Evolutionary conservation across 2,329 filamentous ascomycete species (phyloP).

Genomic region (Podosphaera aphanis): DNA sequence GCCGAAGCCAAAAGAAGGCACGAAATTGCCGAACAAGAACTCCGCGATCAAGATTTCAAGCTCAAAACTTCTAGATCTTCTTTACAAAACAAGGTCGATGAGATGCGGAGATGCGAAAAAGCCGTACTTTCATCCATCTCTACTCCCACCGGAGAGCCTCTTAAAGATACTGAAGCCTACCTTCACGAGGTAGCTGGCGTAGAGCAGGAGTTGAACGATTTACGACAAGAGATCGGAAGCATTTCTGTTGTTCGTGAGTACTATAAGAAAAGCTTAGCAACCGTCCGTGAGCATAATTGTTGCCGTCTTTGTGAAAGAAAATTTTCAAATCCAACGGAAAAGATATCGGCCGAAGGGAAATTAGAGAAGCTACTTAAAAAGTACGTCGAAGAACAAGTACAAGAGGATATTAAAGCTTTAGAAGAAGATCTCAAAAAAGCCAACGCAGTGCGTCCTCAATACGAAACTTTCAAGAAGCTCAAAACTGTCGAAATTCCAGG

Average conservation of each 20-base stretch:
- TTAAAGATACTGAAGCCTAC: slow-evolving; percentile 29
- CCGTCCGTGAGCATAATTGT: slow-evolving; percentile 41
- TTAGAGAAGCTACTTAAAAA: slow-evolving; percentile 40
- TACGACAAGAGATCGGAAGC: slow-evolving; percentile 41
- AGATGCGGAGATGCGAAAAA: slow-evolving; percentile 36
- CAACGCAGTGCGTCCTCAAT: slow-evolving; percentile 38
- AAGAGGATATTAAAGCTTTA: slow-evolving; percentile 32
- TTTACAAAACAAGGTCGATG: slow-evolving; percentile 36
- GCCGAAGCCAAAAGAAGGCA: slow-evolving; percentile 44
- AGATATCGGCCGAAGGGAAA: slow-evolving; percentile 40
- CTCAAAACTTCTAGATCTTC: slow-evolving; percentile 42
- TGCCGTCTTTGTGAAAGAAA: slow-evolving; percentile 55
- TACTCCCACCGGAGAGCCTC: slow-evolving; percentile 18
- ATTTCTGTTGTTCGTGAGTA: slow-evolving; percentile 48
- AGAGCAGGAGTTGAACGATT: slow-evolving; percentile 27
- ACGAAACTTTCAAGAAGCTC: slow-evolving; percentile 52
- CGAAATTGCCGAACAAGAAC: slow-evolving; percentile 45
- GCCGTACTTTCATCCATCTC: slow-evolving; percentile 27
- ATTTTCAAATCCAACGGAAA: slow-evolving; percentile 37
- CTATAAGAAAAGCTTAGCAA: slow-evolving; percentile 42
- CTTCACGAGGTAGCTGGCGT: slow-evolving; percentile 24
- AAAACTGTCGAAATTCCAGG: slow-evolving; percentile 44
- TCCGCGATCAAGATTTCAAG: slow-evolving; percentile 54
- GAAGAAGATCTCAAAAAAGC: slow-evolving; percentile 31
- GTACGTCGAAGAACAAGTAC: slow-evolving; percentile 35